Evolutionary conservation across 2,329 filamentous ascomycete genomes (phyloP).

Genomic region (Nothophoma quercina): DNA sequence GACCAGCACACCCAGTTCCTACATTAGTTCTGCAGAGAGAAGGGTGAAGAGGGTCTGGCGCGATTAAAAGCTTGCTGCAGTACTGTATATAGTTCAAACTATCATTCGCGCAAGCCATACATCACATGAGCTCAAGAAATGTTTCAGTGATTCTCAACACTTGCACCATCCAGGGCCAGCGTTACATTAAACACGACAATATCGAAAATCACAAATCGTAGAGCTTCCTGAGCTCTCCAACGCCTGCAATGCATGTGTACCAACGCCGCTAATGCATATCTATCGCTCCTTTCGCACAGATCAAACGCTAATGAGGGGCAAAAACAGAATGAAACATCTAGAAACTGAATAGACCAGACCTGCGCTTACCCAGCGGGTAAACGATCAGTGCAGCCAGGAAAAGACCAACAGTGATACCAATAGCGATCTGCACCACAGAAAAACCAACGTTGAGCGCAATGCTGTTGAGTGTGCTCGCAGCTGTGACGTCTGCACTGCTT

Average conservation of each 20-base stretch:
- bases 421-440: constrained; percentile 59
- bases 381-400: constrained; percentile 58
- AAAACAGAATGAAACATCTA: constrained; percentile 11
- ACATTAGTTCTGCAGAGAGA: constrained; percentile 4
- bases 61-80: background rate
- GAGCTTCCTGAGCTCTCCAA: constrained; percentile 12
- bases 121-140: background rate
- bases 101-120: background rate
- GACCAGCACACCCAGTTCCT: constrained; percentile 29
- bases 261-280: constrained; percentile 18
- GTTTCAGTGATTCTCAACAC: background rate
- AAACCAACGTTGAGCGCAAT: constrained; percentile 59
- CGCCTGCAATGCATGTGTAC: constrained; percentile 15
- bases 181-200: background rate
- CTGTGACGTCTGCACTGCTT: constrained; percentile 33
- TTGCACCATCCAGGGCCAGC: background rate
- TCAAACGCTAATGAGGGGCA: constrained; percentile 3
- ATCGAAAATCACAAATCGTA: constrained; percentile 1
- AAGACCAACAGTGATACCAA: constrained; percentile 60
- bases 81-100: background rate
- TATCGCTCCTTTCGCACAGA: constrained; percentile 17
- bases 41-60: constrained; percentile 12
- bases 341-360: constrained; percentile 50
- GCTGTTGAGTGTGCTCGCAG: constrained; percentile 45
- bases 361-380: constrained; percentile 59